Base-by-base conservation (phyloP, 1,284 basidiomycete species). In the Porogramme epimiltina region DNA sequence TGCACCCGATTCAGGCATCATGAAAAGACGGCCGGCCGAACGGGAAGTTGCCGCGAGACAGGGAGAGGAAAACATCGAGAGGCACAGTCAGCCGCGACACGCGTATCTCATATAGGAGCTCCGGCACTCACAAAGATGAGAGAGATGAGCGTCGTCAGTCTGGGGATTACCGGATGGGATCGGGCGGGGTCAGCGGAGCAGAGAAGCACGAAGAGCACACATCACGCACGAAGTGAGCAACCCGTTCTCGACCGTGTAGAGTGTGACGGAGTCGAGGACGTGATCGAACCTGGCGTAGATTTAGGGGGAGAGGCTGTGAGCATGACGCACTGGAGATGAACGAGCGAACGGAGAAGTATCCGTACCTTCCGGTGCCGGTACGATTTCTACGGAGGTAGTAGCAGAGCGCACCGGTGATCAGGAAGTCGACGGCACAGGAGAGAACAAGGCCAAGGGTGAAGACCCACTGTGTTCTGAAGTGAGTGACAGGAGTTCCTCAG, bases 231-330 rank as follows among this genome's bases (percentile, higher is more conserved):
- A 58, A 26, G 63, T 65, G 11, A 62, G 42, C 37, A 62, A 42
- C 19, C 57, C 60, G 41, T 56, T 63, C 52, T 65, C 62, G 23
- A 65, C 40, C 10, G 58, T 60, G 41, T 59, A 62, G 6, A 63
- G 49, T 16, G 58, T 59, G 40, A 63, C 56, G 28, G 58, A 56
- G 46, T 62, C 52, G 23, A 62, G 51, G 24, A 62, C 46, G 13
- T 62, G 55, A 46, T 61, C 56, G 31, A 62, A 54, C 26, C 61
- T 62, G 38, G 24, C 39, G 19, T 16, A 31, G 8, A 33, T 23
- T 40, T 31, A 18, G 23, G 22, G 33, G 40, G 36, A 28, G 26
- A 19, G 5, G 34, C 8, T 6, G 16, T 37, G 34, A 16, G 16
- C 6, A 37, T n/a, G 34, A 37, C 13, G 34, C 28, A 15, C 5